Conservation (phyloP, 2,329 filamentous ascomycete species). For the Apiospora hydei region DNA sequence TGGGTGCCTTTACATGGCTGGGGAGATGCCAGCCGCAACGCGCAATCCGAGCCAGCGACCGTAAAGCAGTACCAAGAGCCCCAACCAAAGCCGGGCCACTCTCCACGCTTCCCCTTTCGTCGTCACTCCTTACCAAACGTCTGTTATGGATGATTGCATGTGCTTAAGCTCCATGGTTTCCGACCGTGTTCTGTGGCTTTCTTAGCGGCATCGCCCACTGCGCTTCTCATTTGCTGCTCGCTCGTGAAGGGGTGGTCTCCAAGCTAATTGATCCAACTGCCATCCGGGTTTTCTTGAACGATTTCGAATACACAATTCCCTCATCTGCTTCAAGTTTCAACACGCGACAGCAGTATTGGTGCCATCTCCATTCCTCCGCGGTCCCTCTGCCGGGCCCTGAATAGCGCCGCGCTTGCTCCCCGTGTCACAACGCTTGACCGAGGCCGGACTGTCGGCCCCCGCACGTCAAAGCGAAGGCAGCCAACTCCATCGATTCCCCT, state of each 20-base stretch:
- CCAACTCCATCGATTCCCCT: background rate
- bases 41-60: background rate
- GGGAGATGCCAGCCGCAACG: background rate
- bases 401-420: background rate
- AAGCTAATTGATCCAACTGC: background rate
- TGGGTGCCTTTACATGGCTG: background rate
- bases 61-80: background rate
- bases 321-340: background rate
- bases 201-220: background rate
- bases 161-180: background rate
- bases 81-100: background rate
- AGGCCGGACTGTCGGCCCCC: background rate
- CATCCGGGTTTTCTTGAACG: background rate
- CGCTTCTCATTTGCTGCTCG: background rate
- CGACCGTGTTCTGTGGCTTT: slow-evolving; percentile 12
- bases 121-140: background rate
- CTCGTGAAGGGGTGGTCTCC: background rate
- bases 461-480: background rate
- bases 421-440: background rate
- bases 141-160: background rate
- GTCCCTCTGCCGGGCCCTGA: background rate
- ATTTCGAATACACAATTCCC: background rate
- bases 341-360: background rate
- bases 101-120: background rate
- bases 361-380: background rate